phyloP scores from a whole-genome alignment of 208 protist species.

The Trypanosomatidae sp. region DNA sequence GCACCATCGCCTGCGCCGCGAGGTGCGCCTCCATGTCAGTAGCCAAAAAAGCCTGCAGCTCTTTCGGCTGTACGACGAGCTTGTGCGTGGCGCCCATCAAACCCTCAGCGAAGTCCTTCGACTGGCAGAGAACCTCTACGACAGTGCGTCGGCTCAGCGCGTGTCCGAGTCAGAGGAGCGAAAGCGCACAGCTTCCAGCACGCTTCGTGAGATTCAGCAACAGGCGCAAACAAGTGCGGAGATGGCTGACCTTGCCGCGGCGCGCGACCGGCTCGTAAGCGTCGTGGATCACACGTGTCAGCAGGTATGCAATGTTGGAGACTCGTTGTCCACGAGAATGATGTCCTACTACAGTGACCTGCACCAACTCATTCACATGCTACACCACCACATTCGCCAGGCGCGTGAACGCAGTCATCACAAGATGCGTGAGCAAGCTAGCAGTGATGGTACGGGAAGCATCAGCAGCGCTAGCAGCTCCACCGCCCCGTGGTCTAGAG shows the following conservation, averaged over 20 bases:
- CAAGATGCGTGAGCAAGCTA: not conserved
- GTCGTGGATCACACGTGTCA: slow-evolving; percentile 40
- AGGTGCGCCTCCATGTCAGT: slow-evolving; percentile 73
- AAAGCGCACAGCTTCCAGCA: not conserved
- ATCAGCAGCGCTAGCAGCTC: slow-evolving; percentile 5
- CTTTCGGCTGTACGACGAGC: slow-evolving; percentile 64
- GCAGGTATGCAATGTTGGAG: slow-evolving; percentile 43
- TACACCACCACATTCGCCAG: slow-evolving; percentile 39
- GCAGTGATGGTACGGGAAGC: not conserved
- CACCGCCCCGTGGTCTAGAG: not conserved
- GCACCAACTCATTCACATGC: slow-evolving; percentile 49
- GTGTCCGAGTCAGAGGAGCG: not conserved
- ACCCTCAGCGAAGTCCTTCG: slow-evolving; percentile 29
- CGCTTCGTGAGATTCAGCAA: slow-evolving; percentile 9
- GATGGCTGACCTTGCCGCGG: not conserved
- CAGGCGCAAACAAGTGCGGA: slow-evolving; percentile 1
- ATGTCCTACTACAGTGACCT: slow-evolving; percentile 63
- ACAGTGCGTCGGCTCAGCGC: slow-evolving; percentile 1
- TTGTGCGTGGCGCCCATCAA: slow-evolving; percentile 37
- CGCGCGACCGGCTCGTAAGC: slow-evolving; percentile 23
- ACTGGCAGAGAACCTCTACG: slow-evolving; percentile 24
- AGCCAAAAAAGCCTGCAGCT: slow-evolving; percentile 65
- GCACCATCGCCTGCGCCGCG: slow-evolving; percentile 59
- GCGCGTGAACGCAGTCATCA: slow-evolving; percentile 4
- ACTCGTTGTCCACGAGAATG: slow-evolving; percentile 41